Base-by-base conservation (phyloP, 257 asterid species). In the Solanum medicagineum region DNA sequence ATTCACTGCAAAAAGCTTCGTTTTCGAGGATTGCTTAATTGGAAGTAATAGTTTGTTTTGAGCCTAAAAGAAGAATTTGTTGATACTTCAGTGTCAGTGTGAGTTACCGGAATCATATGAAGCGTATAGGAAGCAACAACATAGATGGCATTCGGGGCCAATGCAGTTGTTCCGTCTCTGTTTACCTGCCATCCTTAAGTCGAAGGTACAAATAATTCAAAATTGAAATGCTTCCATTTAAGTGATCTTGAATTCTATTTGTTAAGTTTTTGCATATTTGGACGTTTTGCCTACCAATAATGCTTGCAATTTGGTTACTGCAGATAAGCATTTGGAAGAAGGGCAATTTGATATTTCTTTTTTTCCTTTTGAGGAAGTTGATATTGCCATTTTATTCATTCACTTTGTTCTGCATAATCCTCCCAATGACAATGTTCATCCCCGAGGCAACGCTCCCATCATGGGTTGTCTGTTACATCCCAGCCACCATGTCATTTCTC, bases 91-190 rank as follows among this genome's bases (percentile, higher is more conserved):
- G 99, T 94, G 99, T 87, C 97, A 93, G 80, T 96, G 99, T 85
- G 99, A 96, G 77, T 88, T 96, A 87, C 99, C 99, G 10, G 99
- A 96, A 86, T 94, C 99, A 4, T 96, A 94, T 54, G 99, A 96
- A 90, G 99, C 98, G 19, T 96, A 96, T 55, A 84, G 98, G 85
- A 96, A 96, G 90, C 99, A 96, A 60, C 99, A 96, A 83, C 99
- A 96, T 29, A 91, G 99, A 86, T 96, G 99, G 99, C 98, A 96
- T 93, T 96, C 99, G 20, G 99, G 99, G 74, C 99, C 99, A 6
- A 96, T 96, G 99, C 99, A 96, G 87, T 85, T 96, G 90, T 96
- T 96, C 85, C 97, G 98, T 20, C 97, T 96, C 54, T 96, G 99
- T 89, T 87, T 96, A 88, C 99, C 98, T 4, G 98, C 92, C 84